Conservation (phyloP, 2,329 filamentous ascomycete species). For the Blastomyces parvus region DNA sequence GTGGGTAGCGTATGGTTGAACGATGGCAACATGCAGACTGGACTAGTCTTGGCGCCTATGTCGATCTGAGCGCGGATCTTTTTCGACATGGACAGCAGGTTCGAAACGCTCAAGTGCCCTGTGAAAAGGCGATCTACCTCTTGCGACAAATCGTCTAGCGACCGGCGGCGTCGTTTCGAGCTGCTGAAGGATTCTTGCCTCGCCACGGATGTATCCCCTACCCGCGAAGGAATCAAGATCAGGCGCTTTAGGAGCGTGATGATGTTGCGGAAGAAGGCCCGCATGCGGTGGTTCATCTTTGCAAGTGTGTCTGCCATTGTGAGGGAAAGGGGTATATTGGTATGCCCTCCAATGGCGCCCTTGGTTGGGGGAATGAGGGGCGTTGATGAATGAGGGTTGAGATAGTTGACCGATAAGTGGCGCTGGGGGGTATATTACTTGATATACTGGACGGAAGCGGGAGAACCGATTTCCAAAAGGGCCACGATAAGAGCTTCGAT, state of each 20-base stretch:
- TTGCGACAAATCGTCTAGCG: constrained; percentile 31
- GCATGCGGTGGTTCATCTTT: constrained; percentile 34
- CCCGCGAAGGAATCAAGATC: constrained; percentile 33
- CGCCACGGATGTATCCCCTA: constrained; percentile 26
- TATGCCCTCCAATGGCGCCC: not conserved
- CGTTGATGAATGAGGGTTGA: not conserved
- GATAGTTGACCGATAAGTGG: not conserved
- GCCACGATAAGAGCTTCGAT: not conserved
- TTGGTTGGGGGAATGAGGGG: not conserved
- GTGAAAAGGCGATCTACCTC: constrained; percentile 33
- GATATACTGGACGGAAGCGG: not conserved
- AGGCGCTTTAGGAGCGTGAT: constrained; percentile 33
- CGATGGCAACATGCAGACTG: constrained; percentile 56
- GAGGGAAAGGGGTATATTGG: not conserved
- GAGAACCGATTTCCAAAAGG: not conserved
- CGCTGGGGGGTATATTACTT: not conserved
- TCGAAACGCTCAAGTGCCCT: constrained; percentile 26
- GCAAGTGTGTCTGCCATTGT: constrained; percentile 22
- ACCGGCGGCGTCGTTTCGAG: constrained; percentile 28
- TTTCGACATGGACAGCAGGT: constrained; percentile 37
- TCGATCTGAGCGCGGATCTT: constrained; percentile 44
- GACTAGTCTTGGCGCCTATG: constrained; percentile 45
- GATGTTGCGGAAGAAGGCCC: constrained; percentile 33
- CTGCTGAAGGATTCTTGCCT: constrained; percentile 27
- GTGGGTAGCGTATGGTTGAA: constrained; percentile 54